phyloP scores from a whole-genome alignment of 495 filamentous ascomycete genomes.

The Chaetomium tenue region DNA sequence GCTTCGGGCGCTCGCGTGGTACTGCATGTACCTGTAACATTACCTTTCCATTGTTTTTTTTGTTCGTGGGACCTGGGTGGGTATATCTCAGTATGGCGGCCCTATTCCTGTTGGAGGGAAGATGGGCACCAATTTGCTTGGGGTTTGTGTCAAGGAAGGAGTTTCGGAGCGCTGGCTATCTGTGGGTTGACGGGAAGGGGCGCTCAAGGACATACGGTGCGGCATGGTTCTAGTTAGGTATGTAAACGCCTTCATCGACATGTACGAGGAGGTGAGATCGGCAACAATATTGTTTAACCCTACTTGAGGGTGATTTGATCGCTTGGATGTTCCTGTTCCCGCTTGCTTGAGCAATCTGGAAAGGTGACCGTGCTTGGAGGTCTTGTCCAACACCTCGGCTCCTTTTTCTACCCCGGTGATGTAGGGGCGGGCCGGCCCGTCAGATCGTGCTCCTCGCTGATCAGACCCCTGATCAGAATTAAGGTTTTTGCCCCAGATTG shows the following conservation, averaged over 20 bases:
- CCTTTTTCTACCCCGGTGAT: not conserved
- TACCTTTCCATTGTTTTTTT: not conserved
- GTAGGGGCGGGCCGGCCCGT: not conserved
- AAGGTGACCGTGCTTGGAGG: too few relatives aligned
- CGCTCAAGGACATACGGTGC: slow-evolving; percentile 4
- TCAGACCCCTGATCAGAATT: not conserved
- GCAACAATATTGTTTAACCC: not conserved
- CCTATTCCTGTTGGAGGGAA: not conserved
- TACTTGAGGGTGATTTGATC: not conserved
- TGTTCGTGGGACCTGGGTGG: not conserved
- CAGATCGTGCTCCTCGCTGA: too few relatives aligned
- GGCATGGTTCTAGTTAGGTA: not conserved
- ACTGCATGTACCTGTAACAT: slow-evolving; percentile 1
- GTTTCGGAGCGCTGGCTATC: not conserved
- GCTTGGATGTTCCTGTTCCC: not conserved
- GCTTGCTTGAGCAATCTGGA: too few relatives aligned
- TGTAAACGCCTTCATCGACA: not conserved
- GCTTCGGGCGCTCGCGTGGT: not conserved
- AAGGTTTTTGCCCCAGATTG: not conserved
- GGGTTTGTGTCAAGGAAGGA: slow-evolving; percentile 2
- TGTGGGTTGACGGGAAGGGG: not conserved
- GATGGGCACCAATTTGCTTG: slow-evolving; percentile 1
- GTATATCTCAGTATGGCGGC: not conserved
- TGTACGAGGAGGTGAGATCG: not conserved
- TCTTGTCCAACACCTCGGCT: not conserved